These are phyloP conservation scores for Phialemoniopsis sp. DNA, from an alignment of 2,329 filamentous ascomycete genomes.

Conservation along the genomic window DNA sequence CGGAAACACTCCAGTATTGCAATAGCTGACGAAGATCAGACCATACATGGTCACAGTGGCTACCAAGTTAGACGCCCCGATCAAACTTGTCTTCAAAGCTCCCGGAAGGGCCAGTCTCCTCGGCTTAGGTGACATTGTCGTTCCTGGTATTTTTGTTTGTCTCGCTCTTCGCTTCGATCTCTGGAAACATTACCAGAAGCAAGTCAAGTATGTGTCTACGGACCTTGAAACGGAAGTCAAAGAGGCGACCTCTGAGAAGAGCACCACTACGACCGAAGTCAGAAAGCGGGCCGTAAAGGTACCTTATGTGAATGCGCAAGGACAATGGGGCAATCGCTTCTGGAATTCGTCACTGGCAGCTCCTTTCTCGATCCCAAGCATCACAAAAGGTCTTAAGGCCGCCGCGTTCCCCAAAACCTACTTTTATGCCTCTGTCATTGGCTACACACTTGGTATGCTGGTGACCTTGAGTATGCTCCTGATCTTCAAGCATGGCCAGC, in stretches of 20 bases:
- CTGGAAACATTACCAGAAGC: slow-evolving; percentile 73
- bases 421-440: slow-evolving; percentile 71
- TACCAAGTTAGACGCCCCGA: slow-evolving; percentile 83
- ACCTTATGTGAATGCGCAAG: slow-evolving; percentile 55
- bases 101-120: slow-evolving; percentile 75
- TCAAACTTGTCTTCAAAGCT: slow-evolving; percentile 76
- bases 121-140: slow-evolving; percentile 87
- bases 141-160: slow-evolving; percentile 87
- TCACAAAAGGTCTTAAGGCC: slow-evolving; percentile 29
- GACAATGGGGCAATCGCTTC: slow-evolving; percentile 78
- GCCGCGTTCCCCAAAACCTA: slow-evolving; percentile 75
- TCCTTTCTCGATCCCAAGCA: slow-evolving; percentile 15
- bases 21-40: slow-evolving; percentile 28
- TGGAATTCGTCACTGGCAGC: slow-evolving; percentile 54
- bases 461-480: slow-evolving; percentile 74
- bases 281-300: slow-evolving; percentile 39
- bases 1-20: too few species aligned
- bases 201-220: slow-evolving; percentile 46
- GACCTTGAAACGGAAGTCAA: slow-evolving; percentile 23
- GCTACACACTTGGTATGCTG: slow-evolving; percentile 76
- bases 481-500: slow-evolving; percentile 77
- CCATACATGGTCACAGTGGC: slow-evolving; percentile 86
- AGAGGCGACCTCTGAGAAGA: slow-evolving; percentile 21
- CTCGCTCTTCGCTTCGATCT: slow-evolving; percentile 89
- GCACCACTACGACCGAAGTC: slow-evolving; percentile 24